Base-by-base conservation (phyloP, 1,139 yeast species). In the Scheffersomyces illinoinensis region DNA sequence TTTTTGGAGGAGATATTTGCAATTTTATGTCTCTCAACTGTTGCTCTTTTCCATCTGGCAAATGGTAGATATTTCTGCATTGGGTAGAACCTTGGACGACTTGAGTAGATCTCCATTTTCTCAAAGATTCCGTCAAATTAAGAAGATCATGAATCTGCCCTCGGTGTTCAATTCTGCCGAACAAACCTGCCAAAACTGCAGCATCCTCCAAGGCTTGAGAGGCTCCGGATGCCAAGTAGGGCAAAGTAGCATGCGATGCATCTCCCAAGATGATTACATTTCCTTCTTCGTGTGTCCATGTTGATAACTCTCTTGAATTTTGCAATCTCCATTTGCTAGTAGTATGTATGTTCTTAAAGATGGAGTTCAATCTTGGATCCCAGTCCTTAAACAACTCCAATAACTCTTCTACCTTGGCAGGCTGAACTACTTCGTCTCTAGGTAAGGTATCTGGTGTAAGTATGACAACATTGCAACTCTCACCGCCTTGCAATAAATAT, bases 171-270 rank as follows among this genome's bases (percentile, higher is more conserved):
- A 64, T 55, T 39, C 60, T 59, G 1, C 61, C 62, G 47, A 67
- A 60, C 33, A 68, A 62, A 3, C 56, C 60, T 3, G 61, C 56
- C 39, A 61, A 50, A 1, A 66, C 70, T 3, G 69, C 74, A 1
- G 46, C 70, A 63, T 21, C 62, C 53, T 46, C 58, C 50, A 62
- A 64, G 62, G 56, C 61, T 62, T 75, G 77, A 3, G 77, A 77
- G 14, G 81, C 81, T 19, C 82, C 82, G 56, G 74, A 76, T 8
- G 79, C 77, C 55, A 77, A 68, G 63, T 77, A 77, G 5, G 82
- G 81, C 62, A 77, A 66, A 60, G 77, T 77, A 4, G 81, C 75
- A 62, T 77, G 82, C 24, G 76, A 74, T 1, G 70, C 68, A 57
- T 68, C 71, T 18, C 71, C 71, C 52, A 67, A 53, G 46, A 67